Base-by-base conservation (phyloP, 2,329 filamentous ascomycete genomes). In the Cercospora brassicicola region DNA sequence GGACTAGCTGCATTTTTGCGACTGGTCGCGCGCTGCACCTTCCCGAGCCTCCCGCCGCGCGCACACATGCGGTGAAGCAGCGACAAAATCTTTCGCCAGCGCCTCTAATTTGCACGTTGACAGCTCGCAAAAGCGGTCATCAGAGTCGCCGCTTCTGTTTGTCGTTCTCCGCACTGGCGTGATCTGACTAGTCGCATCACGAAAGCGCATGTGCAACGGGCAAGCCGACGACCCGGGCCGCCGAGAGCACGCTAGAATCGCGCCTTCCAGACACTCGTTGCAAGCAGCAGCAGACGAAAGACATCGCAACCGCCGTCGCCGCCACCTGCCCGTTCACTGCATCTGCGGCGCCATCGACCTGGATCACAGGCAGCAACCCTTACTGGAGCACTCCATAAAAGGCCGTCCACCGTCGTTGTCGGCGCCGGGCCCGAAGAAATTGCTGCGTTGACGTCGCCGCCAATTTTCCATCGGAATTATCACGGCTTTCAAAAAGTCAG, bases 31-130 rank as follows among this genome's bases (percentile, higher is more conserved):
- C 51, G 51, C 48, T n/a, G 51, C 55, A 59, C 31, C 48, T 39
- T 36, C 30, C 61, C 61, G 31, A 30, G 30, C 51, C 23, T 64
- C 51, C 51, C 62, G 62, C 62, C 15, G 23, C 20, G 53, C 51
- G 62, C 62, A 64, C 45, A 62, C n/a, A 64, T 59, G 62, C 62
- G 62, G 62, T 64, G 62, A 64, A 64, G 62, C 51, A 59, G 62
- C 62, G 20, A 48, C 62, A 18, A 64, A 64, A 55, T 64, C 31
- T 56, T 39, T 39, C 62, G 42, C 42, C 57, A 4, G 13, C 30
- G 18, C 33, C 20, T 13, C 7, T 20, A 23, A 6, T 60, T 39
- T 28, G 48, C 59, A 39, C 59, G 39, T 42, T 18, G 20, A 48
- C 59, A 42, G 23, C 18, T 6, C 36, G 30, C 59, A 23, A 45